Evolutionary conservation across 2,329 filamentous ascomycete species (phyloP).

Genomic region (Lachnellula subtilissima): DNA sequence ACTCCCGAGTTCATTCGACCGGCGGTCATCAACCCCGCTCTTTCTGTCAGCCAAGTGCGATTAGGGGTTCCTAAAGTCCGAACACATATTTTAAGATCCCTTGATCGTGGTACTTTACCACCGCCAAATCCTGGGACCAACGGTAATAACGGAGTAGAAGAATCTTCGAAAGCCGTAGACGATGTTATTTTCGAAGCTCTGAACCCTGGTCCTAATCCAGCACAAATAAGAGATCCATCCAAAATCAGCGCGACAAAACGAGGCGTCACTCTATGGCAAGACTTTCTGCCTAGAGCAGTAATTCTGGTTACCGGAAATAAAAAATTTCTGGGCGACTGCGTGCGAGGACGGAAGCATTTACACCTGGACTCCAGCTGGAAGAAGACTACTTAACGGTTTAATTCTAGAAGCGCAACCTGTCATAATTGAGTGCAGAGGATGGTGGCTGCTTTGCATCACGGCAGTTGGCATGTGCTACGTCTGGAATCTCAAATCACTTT

Average conservation of each 20-base stretch:
- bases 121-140: conserved; percentile 31
- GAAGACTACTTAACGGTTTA: conserved; percentile 77
- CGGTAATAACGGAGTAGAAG: conserved; percentile 44
- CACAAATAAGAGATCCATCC: conserved; percentile 71
- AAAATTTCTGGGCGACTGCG: conserved; percentile 84
- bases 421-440: conserved; percentile 83
- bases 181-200: conserved; percentile 82
- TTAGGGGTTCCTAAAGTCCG: conserved; percentile 85
- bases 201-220: conserved; percentile 63
- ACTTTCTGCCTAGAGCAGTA: conserved; percentile 81
- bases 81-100: conserved; percentile 73
- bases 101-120: conserved; percentile 60
- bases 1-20: conserved; percentile 84
- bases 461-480: conserved; percentile 86
- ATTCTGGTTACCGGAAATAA: conserved; percentile 88
- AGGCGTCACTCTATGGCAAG: conserved; percentile 82
- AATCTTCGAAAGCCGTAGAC: conserved; percentile 58
- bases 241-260: conserved; percentile 77
- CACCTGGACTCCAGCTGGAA: conserved; percentile 86
- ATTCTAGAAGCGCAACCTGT: conserved; percentile 90
- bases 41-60: conserved; percentile 76
- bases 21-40: conserved; percentile 76
- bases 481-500: conserved; percentile 83
- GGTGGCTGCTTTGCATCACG: conserved; percentile 86
- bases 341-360: conserved; percentile 91